Base-by-base conservation (phyloP, 176 grass and related monocot species). In the Bromus sterilis region DNA sequence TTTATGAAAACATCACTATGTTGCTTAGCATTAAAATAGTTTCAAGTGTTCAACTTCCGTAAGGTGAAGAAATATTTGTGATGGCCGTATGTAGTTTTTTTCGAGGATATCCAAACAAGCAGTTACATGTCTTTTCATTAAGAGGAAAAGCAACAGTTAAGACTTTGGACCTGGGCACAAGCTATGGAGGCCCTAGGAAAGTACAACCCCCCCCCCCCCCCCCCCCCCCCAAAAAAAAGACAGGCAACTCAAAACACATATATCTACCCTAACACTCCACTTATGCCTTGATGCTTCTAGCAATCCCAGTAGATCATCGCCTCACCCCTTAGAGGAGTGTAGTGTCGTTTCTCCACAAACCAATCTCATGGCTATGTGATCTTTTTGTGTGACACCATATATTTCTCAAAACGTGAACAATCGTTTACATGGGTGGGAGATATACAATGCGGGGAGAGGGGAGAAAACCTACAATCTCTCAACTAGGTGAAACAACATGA, bases 41-140 rank as follows among this genome's bases (percentile, higher is more conserved):
- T 69, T n/a, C 21, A 40, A 77, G 51, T 69, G 18, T 3, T 85
- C 28, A 70, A 60, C 29, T 78, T 78, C 21, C 8, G 2, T 33
- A 66, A 68, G 28, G 44, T 66, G 75, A 77, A 32, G 48, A 77
- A 57, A 33, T 77, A 75, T 71, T 69, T 64, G 32, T 42, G 33
- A 79, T 71, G 11, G 12, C 24, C 11, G 30, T 20, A 18, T 35
- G 59, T 21, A 70, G 44, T 78, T 61, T 43, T 71, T 71, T 16
- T 41, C 40, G 37, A 43, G 24, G 42, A 14, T 12, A 29, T 71
- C 39, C 40, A 44, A 33, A 8, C 15, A 64, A 20, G 6, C 61
- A 64, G 31, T 64, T 64, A 64, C 14, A 2, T 33, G 33, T 71
- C 39, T 71, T 43, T 43, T 71, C 24, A 71, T 71, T 39, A 67